Conservation (phyloP, 2,329 filamentous ascomycete genomes). For the Akanthomyces lecanii region DNA sequence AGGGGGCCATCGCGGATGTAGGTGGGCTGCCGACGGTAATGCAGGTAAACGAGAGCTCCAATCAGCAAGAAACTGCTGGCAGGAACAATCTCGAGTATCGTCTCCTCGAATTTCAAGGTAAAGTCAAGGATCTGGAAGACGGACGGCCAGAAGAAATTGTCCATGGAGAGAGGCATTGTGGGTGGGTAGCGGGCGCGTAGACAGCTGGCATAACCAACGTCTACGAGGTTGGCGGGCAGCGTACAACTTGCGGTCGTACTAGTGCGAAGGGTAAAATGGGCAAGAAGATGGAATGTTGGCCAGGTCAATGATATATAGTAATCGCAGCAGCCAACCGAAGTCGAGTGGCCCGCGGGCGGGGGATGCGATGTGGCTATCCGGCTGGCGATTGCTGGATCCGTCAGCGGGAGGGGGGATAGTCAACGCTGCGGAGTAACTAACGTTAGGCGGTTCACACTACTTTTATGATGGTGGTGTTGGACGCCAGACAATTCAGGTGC, state of each 20-base stretch:
- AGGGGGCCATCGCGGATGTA: background rate
- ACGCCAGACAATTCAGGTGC: no score
- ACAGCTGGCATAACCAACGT: background rate
- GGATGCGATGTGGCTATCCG: background rate
- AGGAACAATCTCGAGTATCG: background rate
- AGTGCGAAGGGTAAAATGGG: background rate
- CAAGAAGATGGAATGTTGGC: background rate
- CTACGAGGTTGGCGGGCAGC: background rate
- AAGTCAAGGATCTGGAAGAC: background rate
- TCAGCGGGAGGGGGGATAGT: no score
- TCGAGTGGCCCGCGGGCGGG: background rate
- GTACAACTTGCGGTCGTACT: background rate
- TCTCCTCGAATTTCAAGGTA: background rate
- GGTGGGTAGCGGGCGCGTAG: background rate
- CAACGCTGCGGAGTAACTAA: no score
- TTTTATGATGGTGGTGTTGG: no score
- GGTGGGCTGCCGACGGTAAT: background rate
- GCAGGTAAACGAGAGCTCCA: background rate
- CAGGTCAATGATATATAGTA: background rate
- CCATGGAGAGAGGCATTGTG: background rate
- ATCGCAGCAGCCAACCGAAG: background rate
- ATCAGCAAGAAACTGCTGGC: background rate
- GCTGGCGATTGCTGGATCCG: background rate
- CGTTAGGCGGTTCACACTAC: no score
- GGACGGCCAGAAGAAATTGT: background rate